Percentiles rank a stretch among this genome's conserved stretches.
These are phyloP conservation scores for Acanthochlamys bracteata DNA, from an alignment of 106 monocot genomes.

Conservation along the genomic window DNA sequence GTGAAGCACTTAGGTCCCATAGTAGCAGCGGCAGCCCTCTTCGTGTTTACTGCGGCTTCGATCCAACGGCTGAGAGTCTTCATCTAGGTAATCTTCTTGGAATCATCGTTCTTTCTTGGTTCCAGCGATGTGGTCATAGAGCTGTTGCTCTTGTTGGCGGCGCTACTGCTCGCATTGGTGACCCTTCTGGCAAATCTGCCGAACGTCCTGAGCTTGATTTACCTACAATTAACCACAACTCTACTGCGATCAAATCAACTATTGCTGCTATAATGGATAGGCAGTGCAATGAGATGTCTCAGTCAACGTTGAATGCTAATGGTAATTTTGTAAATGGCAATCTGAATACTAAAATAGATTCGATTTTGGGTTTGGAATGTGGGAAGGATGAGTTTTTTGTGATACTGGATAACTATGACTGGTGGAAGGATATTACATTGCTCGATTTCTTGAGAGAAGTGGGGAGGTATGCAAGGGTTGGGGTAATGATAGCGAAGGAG, in stretches of 20 bases:
- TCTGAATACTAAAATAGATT: constrained; percentile 6
- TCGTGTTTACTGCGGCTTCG: constrained; percentile 88
- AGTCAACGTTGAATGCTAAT: too few relatives aligned
- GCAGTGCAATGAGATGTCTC: background rate
- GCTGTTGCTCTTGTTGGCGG: constrained; percentile 72
- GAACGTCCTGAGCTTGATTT: constrained; percentile 74
- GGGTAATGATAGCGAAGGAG: constrained; percentile 88
- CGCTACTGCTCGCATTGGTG: constrained; percentile 82
- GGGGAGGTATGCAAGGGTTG: constrained; percentile 76
- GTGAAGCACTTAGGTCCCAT: constrained; percentile 41
- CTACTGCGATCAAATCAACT: constrained; percentile 24
- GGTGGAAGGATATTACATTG: constrained; percentile 76
- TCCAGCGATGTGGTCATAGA: constrained; percentile 65
- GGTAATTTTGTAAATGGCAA: constrained; percentile 4
- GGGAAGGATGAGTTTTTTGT: constrained; percentile 10
- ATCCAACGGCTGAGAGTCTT: constrained; percentile 92
- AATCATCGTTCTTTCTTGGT: constrained; percentile 81
- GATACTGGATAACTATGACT: constrained; percentile 71
- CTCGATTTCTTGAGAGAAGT: constrained; percentile 73
- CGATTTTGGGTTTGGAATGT: constrained; percentile 8
- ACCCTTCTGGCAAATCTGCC: constrained; percentile 79
- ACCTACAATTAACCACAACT: constrained; percentile 47
- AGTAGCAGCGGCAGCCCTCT: too few relatives aligned
- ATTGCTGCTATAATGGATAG: constrained; percentile 43
- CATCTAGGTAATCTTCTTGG: constrained; percentile 86